Evolutionary conservation across 345 rosid species (phyloP).

Genomic region (Acer negundo): DNA sequence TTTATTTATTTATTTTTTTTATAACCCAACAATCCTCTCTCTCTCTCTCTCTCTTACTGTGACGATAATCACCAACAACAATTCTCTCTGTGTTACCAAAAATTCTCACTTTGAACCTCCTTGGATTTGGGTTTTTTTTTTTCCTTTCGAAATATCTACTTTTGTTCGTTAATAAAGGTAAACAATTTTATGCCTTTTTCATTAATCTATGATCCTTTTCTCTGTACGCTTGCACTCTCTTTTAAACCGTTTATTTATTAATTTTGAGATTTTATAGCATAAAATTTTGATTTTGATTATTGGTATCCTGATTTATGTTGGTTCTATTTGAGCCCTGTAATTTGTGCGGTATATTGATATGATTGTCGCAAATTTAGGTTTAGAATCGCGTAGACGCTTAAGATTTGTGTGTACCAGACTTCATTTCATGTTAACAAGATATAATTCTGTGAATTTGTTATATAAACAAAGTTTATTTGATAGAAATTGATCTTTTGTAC

Average conservation of each 20-base stretch:
- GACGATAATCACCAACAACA: neutral
- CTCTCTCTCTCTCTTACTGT: neutral
- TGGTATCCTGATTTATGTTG: neutral
- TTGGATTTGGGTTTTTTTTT: neutral
- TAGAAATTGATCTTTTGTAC: neutral
- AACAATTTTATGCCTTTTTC: neutral
- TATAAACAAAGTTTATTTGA: neutral
- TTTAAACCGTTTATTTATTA: neutral
- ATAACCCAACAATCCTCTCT: neutral
- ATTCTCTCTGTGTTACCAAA: neutral
- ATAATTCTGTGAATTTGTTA: neutral
- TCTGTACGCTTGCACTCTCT: neutral
- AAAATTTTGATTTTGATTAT: slow-evolving; percentile 7
- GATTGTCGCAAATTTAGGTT: neutral
- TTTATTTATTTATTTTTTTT: neutral
- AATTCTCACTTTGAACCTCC: neutral
- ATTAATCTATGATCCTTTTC: neutral
- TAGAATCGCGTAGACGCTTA: neutral
- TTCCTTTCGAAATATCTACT: neutral
- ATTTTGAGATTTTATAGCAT: neutral
- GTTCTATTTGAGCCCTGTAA: neutral
- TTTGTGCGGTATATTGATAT: neutral
- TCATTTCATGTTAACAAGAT: neutral
- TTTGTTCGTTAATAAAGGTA: neutral
- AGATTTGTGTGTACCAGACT: neutral